These are phyloP conservation scores for Podospora conica DNA, from an alignment of 495 filamentous ascomycete species.

Conservation along the genomic window DNA sequence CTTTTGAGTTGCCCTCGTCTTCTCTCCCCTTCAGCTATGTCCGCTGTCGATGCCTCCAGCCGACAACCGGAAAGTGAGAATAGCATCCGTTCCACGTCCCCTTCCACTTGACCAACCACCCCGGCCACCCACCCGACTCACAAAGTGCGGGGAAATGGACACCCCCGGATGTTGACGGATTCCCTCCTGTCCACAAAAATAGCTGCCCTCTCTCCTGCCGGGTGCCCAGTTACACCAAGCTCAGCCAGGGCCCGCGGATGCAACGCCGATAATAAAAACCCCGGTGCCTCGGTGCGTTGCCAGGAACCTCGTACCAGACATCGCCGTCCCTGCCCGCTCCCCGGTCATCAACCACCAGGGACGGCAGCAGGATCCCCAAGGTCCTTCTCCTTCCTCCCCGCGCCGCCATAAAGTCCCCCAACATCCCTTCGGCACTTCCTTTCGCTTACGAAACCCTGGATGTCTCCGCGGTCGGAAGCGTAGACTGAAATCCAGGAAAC, in stretches of 20 bases:
- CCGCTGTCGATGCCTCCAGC: background rate
- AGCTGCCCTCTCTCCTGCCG: background rate
- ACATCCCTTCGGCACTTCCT: background rate
- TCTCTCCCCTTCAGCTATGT: background rate
- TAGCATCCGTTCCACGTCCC: background rate
- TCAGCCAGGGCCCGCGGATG: background rate
- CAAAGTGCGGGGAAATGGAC: background rate
- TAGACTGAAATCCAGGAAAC: background rate
- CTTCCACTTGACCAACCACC: background rate
- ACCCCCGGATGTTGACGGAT: background rate
- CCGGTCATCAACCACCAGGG: background rate
- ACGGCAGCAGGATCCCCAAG: background rate
- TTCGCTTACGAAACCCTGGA: background rate
- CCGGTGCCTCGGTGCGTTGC: background rate
- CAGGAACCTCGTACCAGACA: no score
- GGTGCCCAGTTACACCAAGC: background rate
- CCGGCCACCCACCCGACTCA: background rate
- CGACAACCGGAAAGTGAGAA: background rate
- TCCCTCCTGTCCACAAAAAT: background rate
- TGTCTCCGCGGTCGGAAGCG: background rate
- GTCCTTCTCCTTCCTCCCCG: background rate
- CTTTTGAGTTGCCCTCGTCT: background rate
- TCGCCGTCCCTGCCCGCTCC: background rate
- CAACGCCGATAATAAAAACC: background rate
- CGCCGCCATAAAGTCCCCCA: background rate